Conservation (phyloP, 305 asterid genomes). For the Fraxinus xanthoxyloides region DNA sequence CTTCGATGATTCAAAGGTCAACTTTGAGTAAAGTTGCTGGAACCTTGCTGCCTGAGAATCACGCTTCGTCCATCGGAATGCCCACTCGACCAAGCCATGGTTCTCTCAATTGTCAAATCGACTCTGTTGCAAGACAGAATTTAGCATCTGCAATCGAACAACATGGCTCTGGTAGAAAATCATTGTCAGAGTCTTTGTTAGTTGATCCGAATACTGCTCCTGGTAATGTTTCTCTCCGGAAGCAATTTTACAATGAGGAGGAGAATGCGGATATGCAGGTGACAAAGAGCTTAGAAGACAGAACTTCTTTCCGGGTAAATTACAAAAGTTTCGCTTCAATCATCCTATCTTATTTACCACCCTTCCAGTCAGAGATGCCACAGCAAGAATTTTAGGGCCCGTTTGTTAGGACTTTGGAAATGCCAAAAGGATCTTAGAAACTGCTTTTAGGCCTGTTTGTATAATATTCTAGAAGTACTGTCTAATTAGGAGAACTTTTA, state of each 20-base stretch:
- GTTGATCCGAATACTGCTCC: slow-evolving; percentile 58
- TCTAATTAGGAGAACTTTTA: neutral
- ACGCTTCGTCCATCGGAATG: slow-evolving; percentile 34
- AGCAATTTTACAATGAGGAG: slow-evolving; percentile 74
- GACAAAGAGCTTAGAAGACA: slow-evolving; percentile 55
- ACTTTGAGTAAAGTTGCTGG: slow-evolving; percentile 82
- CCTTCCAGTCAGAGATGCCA: neutral
- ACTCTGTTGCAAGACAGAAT: slow-evolving; percentile 64
- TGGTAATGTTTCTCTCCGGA: slow-evolving; percentile 82
- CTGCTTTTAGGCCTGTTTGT: neutral
- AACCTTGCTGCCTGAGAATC: slow-evolving; percentile 60
- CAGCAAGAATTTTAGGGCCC: neutral
- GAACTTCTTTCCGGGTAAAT: slow-evolving; percentile 53
- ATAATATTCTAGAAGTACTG: neutral
- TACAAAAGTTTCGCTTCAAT: slow-evolving; percentile 1
- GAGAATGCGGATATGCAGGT: slow-evolving; percentile 41
- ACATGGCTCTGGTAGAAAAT: slow-evolving; percentile 93
- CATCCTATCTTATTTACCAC: slow-evolving; percentile 2
- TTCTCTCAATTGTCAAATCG: slow-evolving; percentile 47
- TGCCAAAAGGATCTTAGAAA: neutral
- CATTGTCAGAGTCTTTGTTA: slow-evolving; percentile 86
- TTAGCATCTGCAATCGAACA: slow-evolving; percentile 79
- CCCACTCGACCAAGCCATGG: slow-evolving; percentile 52
- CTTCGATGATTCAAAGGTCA: slow-evolving; percentile 65
- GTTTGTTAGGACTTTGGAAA: neutral